Percentiles rank a stretch among this genome's conserved stretches.
phyloP scores from a whole-genome alignment of 1,139 yeast species.

The Blastobotrys capitulatus region DNA sequence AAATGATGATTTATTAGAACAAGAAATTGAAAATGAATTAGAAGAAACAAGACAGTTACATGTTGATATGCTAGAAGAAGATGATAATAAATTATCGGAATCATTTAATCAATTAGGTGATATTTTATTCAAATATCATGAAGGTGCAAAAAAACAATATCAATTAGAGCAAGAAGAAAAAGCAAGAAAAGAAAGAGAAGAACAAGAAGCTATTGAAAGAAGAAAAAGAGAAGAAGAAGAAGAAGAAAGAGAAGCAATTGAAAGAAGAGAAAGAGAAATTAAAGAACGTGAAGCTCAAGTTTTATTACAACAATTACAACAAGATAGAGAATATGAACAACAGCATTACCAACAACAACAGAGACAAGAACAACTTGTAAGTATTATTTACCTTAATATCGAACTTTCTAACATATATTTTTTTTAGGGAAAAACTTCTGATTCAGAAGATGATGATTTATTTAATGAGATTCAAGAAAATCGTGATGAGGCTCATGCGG shows the following conservation, averaged over 20 bases:
- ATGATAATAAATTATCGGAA: constrained; percentile 20
- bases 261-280: not conserved
- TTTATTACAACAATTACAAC: constrained; percentile 1
- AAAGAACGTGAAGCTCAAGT: constrained; percentile 2
- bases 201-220: constrained; percentile 7
- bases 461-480: too few species aligned
- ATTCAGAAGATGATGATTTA: too few species aligned
- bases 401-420: too few species aligned
- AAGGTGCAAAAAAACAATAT: constrained; percentile 14
- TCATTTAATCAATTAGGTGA: constrained; percentile 38
- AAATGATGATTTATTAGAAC: constrained; percentile 29
- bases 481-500: too few species aligned
- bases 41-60: constrained; percentile 33
- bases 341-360: too few species aligned
- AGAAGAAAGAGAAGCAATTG: constrained; percentile 1
- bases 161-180: not conserved
- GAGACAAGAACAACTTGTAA: too few species aligned
- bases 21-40: constrained; percentile 38
- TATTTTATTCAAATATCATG: constrained; percentile 22
- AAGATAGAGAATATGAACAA: constrained; percentile 8
- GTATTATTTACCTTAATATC: too few species aligned
- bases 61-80: constrained; percentile 28
- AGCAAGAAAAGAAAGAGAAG: too few species aligned
- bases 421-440: not conserved
- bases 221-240: too few species aligned